These are phyloP conservation scores for Rubia yunnanensis DNA, from an alignment of 257 asterid genomes.

Conservation along the genomic window DNA sequence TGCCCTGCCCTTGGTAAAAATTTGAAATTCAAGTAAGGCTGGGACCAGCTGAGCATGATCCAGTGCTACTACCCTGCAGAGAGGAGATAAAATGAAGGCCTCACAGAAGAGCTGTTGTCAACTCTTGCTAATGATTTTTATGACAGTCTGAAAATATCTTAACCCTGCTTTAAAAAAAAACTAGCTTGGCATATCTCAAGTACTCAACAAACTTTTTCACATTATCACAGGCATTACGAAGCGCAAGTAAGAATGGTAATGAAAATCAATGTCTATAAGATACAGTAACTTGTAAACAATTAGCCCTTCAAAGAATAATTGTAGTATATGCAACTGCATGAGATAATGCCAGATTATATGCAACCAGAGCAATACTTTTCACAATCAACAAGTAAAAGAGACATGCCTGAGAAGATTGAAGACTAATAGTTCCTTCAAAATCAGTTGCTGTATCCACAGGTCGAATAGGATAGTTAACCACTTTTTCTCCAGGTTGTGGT, in stretches of 20 bases:
- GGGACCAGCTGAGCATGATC: neutral
- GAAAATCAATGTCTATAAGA: neutral
- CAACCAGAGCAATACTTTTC: constrained; percentile 6
- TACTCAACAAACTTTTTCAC: neutral
- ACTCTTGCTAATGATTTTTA: neutral
- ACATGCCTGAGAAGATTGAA: constrained; percentile 87
- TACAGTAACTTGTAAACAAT: neutral
- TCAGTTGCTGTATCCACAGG: constrained; percentile 90
- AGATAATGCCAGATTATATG: neutral
- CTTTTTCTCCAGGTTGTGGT: constrained; percentile 92
- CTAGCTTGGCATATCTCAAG: neutral
- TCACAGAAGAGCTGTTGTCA: neutral
- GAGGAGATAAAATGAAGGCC: neutral
- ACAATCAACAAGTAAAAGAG: constrained; percentile 13
- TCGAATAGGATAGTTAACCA: constrained; percentile 79
- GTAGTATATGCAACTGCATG: neutral
- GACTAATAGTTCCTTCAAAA: constrained; percentile 92
- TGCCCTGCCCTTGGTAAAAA: neutral
- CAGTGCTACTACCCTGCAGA: neutral
- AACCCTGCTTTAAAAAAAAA: neutral
- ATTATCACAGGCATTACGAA: neutral
- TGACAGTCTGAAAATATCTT: neutral
- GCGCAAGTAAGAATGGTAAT: neutral
- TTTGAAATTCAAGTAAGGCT: neutral
- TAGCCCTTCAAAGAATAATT: neutral